Conservation (phyloP, 768 basidiomycete genomes). For the Cubamyces lactineus region DNA sequence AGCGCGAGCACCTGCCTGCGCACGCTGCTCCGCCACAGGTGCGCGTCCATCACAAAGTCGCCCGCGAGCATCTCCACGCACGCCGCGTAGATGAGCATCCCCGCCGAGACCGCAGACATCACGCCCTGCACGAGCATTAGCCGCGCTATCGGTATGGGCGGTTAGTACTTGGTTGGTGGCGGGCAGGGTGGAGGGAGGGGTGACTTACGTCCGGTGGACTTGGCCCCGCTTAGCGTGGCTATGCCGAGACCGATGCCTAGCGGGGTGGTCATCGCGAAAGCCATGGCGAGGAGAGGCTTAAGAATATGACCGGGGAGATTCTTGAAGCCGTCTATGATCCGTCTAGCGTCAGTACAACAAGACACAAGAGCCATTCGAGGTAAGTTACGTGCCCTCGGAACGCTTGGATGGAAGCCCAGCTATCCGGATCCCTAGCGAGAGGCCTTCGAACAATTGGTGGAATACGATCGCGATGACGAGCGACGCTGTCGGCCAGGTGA, state of each 20-base stretch:
- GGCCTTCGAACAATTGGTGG: slow-evolving; percentile 84
- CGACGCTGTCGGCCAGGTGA: slow-evolving; percentile 50
- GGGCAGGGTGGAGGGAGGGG: slow-evolving; percentile 8
- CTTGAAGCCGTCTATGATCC: slow-evolving; percentile 32
- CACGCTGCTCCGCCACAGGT: slow-evolving; percentile 44
- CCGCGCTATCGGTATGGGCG: slow-evolving; percentile 37
- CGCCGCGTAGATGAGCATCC: slow-evolving; percentile 82
- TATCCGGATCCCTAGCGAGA: slow-evolving; percentile 82
- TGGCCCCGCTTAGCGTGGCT: slow-evolving; percentile 43
- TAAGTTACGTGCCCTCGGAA: slow-evolving; percentile 8
- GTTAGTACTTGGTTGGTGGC: not conserved
- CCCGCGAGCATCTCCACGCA: slow-evolving; percentile 88
- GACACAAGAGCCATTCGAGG: not conserved
- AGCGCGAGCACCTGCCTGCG: slow-evolving; percentile 58
- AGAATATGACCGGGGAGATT: slow-evolving; percentile 39
- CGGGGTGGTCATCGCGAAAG: slow-evolving; percentile 79
- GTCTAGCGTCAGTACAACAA: slow-evolving; percentile 9
- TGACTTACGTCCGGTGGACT: slow-evolving; percentile 30
- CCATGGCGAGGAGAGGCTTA: slow-evolving; percentile 55
- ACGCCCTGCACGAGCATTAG: slow-evolving; percentile 66
- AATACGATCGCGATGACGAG: slow-evolving; percentile 76
- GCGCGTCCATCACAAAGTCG: slow-evolving; percentile 80
- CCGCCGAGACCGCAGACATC: slow-evolving; percentile 81
- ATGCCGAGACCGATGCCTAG: slow-evolving; percentile 66
- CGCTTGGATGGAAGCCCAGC: slow-evolving; percentile 54